Evolutionary conservation across 352 stramenopile species (phyloP).

Genomic region (Phytopythium sindhum): DNA sequence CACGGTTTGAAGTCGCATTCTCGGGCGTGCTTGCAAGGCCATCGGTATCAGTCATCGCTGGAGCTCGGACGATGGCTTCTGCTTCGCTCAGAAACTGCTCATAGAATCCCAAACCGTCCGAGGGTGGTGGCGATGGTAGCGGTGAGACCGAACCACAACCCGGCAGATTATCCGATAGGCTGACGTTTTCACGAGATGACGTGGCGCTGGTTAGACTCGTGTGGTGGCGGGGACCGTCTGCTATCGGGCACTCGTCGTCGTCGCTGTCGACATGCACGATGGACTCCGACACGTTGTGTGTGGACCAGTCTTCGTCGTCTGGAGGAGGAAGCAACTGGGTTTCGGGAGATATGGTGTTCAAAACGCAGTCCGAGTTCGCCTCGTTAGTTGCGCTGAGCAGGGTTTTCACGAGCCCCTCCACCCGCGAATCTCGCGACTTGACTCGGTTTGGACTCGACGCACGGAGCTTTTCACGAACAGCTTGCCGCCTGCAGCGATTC

Average conservation of each 20-base stretch:
- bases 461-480: not conserved
- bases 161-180: not conserved
- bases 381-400: not conserved
- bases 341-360: not conserved
- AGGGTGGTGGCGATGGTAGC: not conserved
- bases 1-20: not conserved
- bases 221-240: not conserved
- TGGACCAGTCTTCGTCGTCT: not conserved
- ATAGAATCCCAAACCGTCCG: not conserved
- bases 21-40: not conserved
- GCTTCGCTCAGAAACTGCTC: constrained; percentile 3
- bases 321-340: not conserved
- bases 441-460: not conserved
- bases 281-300: not conserved
- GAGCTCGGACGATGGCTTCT: not conserved
- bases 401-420: not conserved
- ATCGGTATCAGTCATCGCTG: not conserved
- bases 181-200: not conserved
- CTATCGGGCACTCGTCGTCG: not conserved
- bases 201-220: not conserved
- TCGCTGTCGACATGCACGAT: not conserved
- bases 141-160: not conserved
- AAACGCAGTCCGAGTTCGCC: not conserved
- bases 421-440: not conserved
- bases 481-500: not conserved